Base-by-base conservation (phyloP, 169 alveolate species). In the Eimeria tenella region DNA sequence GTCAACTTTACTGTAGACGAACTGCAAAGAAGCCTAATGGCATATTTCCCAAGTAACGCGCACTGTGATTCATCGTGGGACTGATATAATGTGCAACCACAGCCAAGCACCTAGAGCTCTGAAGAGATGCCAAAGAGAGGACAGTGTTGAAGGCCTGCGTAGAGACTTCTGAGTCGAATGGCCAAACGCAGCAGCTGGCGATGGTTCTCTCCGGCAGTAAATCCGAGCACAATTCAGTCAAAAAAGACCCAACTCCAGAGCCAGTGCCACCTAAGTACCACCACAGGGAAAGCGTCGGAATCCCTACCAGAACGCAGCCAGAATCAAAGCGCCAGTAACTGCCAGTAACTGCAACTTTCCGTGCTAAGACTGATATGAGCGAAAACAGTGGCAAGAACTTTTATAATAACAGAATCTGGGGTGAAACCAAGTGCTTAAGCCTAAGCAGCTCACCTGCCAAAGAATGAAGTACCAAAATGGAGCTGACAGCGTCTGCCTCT, bases 171-270 rank as follows among this genome's bases (percentile, higher is more conserved):
- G 92, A 56, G 49, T 84, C 92, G 25, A 84, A 84, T 25, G 92
- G 92, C 92, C 92, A 84, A 23, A 84, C 92, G 70, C 92, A 84
- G 60, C 92, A 84, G 81, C 81, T 84, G 17, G 92, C 81, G 55
- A 84, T 84, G 92, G 81, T 60, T 49, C 82, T 62, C 25, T 13
- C 65, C 55, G 92, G 92, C 52, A 84, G 65, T 49, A 84, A 63
- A 56, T 84, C 92, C 6, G 92, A 62, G 19, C 92, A 84, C 56
- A 84, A 62, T 62, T 84, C 92, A 60, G 92, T 62, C 50, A 84
- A 23, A 79, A 60, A 84, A 77, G 92, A 84, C 25, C 92, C 92
- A 8, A 84, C 81, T 60, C 92, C 92, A 2, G 92, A 84, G 56
- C 92, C 92, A 7, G 92, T 84, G 49, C 92, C 92, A 9, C 92